phyloP scores from a whole-genome alignment of 345 rosid species.

The Capsella bursapastoris region DNA sequence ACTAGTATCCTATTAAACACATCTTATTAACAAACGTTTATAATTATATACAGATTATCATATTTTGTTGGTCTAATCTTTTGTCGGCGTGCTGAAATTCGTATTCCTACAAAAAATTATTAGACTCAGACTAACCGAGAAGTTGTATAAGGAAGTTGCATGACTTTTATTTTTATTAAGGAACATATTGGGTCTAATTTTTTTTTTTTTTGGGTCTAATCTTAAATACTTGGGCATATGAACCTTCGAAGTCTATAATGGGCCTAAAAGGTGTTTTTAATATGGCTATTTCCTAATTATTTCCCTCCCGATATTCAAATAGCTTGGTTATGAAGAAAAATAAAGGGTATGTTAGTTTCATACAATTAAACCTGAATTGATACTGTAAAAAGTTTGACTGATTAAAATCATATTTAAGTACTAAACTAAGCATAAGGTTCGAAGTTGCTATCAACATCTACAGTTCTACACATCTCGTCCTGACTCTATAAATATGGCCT shows the following conservation, averaged over 20 bases:
- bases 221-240: background rate
- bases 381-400: background rate
- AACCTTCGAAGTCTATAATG: slow-evolving; percentile 1
- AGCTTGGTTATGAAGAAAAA: background rate
- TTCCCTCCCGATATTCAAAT: background rate
- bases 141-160: background rate
- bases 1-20: too few relatives aligned
- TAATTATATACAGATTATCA: too few relatives aligned
- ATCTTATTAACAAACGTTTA: too few relatives aligned
- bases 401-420: background rate
- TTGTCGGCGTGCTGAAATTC: too few relatives aligned
- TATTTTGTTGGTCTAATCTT: too few relatives aligned
- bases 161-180: background rate
- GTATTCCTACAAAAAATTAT: too few relatives aligned
- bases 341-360: background rate
- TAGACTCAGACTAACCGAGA: background rate
- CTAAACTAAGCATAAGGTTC: background rate
- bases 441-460: background rate
- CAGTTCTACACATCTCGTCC: background rate
- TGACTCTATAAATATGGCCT: background rate
- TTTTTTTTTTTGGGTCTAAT: background rate
- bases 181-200: background rate
- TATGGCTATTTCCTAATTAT: background rate
- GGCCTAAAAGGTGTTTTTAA: background rate
- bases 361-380: background rate